Conservation (phyloP, 305 asterid genomes). For the Fraxinus latifolia region DNA sequence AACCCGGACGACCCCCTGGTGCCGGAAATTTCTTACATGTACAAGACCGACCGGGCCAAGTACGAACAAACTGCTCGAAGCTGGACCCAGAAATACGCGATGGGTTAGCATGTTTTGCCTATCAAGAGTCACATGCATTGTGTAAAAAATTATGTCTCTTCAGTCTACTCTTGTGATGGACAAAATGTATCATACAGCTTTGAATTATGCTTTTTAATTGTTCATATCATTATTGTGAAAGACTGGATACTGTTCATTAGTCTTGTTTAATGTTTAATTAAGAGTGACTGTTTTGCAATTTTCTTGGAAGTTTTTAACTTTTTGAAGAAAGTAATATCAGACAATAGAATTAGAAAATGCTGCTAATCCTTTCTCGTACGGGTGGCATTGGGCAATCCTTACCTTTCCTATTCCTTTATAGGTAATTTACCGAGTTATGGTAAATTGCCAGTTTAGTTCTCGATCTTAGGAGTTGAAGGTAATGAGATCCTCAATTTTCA, state of each 20-base stretch:
- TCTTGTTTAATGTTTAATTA: slow-evolving; percentile 5
- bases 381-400: background rate
- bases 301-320: background rate
- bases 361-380: background rate
- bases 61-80: slow-evolving; percentile 64
- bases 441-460: background rate
- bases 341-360: background rate
- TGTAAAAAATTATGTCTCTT: slow-evolving; percentile 33
- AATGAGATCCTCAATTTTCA: background rate
- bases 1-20: slow-evolving; percentile 67
- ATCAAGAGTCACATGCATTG: slow-evolving; percentile 2
- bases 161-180: slow-evolving; percentile 15
- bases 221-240: slow-evolving; percentile 26
- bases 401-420: background rate
- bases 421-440: background rate
- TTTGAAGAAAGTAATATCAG: background rate
- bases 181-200: slow-evolving; percentile 27
- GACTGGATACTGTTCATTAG: background rate
- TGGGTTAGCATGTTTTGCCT: slow-evolving; percentile 40
- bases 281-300: background rate
- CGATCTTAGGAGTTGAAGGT: background rate
- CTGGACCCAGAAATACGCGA: slow-evolving; percentile 73
- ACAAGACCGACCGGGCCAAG: slow-evolving; percentile 61
- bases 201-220: slow-evolving; percentile 28
- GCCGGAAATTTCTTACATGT: slow-evolving; percentile 66